Conservation (phyloP, 1,284 basidiomycete genomes). For the Cutaneotrichosporon spelunceum region DNA sequence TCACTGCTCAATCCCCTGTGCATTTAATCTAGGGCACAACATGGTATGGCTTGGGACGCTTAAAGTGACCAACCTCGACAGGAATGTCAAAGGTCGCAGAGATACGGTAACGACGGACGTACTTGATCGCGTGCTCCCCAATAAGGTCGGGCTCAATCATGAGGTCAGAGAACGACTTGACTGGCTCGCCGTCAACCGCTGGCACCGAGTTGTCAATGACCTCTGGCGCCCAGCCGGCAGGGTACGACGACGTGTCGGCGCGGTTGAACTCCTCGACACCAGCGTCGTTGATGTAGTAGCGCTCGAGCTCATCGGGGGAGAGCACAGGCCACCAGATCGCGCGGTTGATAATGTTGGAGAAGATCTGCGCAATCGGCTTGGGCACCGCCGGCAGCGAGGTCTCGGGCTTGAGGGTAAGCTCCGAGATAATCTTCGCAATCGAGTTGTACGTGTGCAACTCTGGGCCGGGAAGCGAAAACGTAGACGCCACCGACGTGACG, state of each 20-base stretch:
- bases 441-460: conserved; percentile 81
- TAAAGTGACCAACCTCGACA: conserved; percentile 51
- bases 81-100: conserved; percentile 55
- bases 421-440: conserved; percentile 74
- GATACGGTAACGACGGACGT: conserved; percentile 83
- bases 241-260: conserved; percentile 34
- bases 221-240: conserved; percentile 53
- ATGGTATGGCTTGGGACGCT: conserved; percentile 52
- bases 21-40: conserved; percentile 50
- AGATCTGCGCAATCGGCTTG: conserved; percentile 64
- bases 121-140: conserved; percentile 86
- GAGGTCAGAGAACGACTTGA: conserved; percentile 56
- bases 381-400: conserved; percentile 70
- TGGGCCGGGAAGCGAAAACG: conserved; percentile 83
- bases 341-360: conserved; percentile 67
- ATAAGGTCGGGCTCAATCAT: conserved; percentile 71
- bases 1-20: conserved; percentile 9
- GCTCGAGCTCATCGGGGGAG: conserved; percentile 82
- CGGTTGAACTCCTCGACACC: conserved; percentile 62
- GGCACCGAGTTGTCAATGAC: conserved; percentile 52
- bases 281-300: conserved; percentile 80
- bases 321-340: conserved; percentile 89
- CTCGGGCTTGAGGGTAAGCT: conserved; percentile 71
- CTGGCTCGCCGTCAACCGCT: conserved; percentile 49
- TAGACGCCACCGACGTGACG: conserved; percentile 61